Conservation (phyloP, 805 yeast genomes). For the Scheffersomyces ergatensis region DNA sequence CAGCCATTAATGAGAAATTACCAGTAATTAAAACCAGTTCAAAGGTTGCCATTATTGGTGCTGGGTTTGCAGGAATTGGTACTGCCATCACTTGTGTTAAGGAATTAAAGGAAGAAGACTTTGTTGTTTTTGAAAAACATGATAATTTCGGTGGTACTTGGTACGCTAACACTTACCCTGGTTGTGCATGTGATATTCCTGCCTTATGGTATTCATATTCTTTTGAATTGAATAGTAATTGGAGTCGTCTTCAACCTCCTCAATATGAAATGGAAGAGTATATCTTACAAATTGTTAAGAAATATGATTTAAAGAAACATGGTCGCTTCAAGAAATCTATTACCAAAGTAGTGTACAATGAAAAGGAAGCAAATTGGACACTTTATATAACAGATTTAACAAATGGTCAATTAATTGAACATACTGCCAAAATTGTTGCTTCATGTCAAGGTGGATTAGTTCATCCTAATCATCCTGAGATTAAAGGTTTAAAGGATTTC, state of each 20-base stretch:
- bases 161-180: slow-evolving; percentile 46
- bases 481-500: slow-evolving; percentile 32
- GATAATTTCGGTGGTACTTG: slow-evolving; percentile 42
- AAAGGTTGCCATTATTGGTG: slow-evolving; percentile 36
- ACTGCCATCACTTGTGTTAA: slow-evolving; percentile 25
- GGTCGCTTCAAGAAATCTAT: slow-evolving; percentile 22
- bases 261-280: slow-evolving; percentile 43
- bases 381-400: slow-evolving; percentile 21
- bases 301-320: slow-evolving; percentile 20
- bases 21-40: slow-evolving; percentile 22
- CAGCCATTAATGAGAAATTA: slow-evolving; percentile 12
- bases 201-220: slow-evolving; percentile 39
- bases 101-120: slow-evolving; percentile 25
- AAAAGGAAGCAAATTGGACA: slow-evolving; percentile 25
- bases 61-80: slow-evolving; percentile 40
- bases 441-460: slow-evolving; percentile 37
- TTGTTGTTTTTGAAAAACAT: slow-evolving; percentile 37
- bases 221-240: slow-evolving; percentile 29
- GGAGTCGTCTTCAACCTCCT: slow-evolving; percentile 40
- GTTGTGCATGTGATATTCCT: slow-evolving; percentile 45
- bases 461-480: slow-evolving; percentile 25
- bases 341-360: slow-evolving; percentile 18
- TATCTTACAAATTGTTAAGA: slow-evolving; percentile 28
- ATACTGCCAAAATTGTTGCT: slow-evolving; percentile 24
- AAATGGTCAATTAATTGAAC: slow-evolving; percentile 29